These are phyloP conservation scores for Ophiosphaerella herpotricha DNA, from an alignment of 2,329 filamentous ascomycete species.

Conservation along the genomic window DNA sequence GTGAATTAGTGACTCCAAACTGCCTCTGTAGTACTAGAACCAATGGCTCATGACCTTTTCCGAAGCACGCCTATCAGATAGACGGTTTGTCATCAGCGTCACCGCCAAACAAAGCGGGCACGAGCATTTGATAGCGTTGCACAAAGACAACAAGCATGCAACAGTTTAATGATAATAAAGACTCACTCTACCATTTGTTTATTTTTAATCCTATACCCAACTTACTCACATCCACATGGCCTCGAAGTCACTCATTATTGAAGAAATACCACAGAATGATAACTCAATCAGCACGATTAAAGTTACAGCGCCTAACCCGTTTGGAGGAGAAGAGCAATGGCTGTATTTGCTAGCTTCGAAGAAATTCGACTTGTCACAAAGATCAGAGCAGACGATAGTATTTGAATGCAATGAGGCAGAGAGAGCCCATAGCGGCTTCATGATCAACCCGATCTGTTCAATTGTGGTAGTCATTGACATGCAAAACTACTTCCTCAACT, in stretches of 20 bases:
- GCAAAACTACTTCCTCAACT: slow-evolving; percentile 51
- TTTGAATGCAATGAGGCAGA: slow-evolving; percentile 49
- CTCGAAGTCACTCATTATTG: slow-evolving; percentile 15
- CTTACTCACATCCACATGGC: slow-evolving; percentile 8
- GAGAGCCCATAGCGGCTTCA: slow-evolving; percentile 48
- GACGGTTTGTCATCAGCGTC: slow-evolving; percentile 28
- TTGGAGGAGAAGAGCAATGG: slow-evolving; percentile 49
- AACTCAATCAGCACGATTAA: slow-evolving; percentile 36
- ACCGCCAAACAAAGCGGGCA: slow-evolving; percentile 24
- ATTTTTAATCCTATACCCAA: too few relatives aligned
- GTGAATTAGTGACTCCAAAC: background rate
- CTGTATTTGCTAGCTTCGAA: slow-evolving; percentile 47
- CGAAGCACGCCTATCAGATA: slow-evolving; percentile 36
- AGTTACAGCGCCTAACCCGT: slow-evolving; percentile 47
- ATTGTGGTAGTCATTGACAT: slow-evolving; percentile 50
- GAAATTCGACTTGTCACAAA: slow-evolving; percentile 50
- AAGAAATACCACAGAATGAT: slow-evolving; percentile 19
- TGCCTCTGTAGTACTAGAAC: slow-evolving; percentile 7
- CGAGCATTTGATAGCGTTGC: slow-evolving; percentile 1
- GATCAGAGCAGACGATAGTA: slow-evolving; percentile 42
- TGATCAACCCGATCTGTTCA: slow-evolving; percentile 48
- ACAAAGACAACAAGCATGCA: background rate
- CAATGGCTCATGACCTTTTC: slow-evolving; percentile 4
- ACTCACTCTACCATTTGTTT: too few relatives aligned
- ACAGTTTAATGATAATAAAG: too few relatives aligned